Evolutionary conservation across 2,329 filamentous ascomycete species (phyloP).

Genomic region (Fusarium temperatum): DNA sequence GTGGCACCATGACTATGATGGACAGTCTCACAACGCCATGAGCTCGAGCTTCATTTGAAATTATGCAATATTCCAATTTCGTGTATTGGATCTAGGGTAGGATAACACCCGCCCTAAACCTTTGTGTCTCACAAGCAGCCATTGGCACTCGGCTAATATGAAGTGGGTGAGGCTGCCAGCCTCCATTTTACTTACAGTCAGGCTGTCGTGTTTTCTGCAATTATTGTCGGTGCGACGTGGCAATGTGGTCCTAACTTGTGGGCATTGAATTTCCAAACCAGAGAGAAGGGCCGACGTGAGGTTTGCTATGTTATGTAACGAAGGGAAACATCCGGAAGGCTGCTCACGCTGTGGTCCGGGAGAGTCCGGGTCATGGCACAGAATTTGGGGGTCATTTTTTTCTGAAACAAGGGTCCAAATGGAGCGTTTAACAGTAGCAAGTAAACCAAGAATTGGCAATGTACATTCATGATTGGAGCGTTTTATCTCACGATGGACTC

Average conservation of each 20-base stretch:
- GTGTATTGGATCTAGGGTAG: neutral
- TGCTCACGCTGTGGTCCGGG: neutral
- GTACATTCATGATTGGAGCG: constrained; percentile 17
- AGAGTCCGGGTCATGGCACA: constrained; percentile 12
- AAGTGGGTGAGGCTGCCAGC: neutral
- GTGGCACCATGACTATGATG: neutral
- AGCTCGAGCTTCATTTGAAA: neutral
- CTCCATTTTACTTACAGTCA: neutral
- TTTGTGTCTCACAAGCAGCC: neutral
- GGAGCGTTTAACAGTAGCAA: constrained; percentile 2
- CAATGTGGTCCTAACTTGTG: constrained; percentile 56
- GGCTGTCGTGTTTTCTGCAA: neutral
- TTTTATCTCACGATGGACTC: constrained; percentile 2
- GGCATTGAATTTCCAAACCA: constrained; percentile 55
- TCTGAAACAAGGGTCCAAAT: constrained; percentile 23
- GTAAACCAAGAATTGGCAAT: neutral
- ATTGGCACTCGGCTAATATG: neutral
- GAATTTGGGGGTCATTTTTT: neutral
- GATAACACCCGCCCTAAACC: neutral
- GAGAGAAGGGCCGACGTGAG: constrained; percentile 49
- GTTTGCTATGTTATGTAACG: constrained; percentile 35
- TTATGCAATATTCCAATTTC: neutral
- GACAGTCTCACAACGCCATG: neutral
- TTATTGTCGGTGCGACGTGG: constrained; percentile 45
- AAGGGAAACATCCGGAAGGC: constrained; percentile 27